Evolutionary conservation across 768 basidiomycete species (phyloP).

Genomic region (Lactarius evosmus): DNA sequence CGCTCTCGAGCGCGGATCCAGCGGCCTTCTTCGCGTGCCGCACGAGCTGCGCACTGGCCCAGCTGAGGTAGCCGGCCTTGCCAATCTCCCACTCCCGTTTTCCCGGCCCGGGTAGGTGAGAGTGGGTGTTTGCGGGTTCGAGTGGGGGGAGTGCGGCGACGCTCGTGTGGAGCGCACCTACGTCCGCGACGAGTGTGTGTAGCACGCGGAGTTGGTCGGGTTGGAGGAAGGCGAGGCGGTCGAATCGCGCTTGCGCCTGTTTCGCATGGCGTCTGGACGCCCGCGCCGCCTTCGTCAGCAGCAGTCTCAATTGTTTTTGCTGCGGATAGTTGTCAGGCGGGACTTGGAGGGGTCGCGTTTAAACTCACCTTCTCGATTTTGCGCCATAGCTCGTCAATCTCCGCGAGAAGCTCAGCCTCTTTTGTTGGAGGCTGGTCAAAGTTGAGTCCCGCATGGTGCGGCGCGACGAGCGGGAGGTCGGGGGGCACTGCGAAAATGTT

Average conservation of each 20-base stretch:
- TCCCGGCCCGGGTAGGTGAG: conserved; percentile 48
- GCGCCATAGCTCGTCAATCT: conserved; percentile 63
- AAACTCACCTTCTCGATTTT: conserved; percentile 66
- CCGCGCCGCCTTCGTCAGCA: conserved; percentile 52
- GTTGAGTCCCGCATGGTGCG: conserved; percentile 73
- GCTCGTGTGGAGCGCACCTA: conserved; percentile 45
- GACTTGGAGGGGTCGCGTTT: not conserved
- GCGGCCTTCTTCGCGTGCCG: conserved; percentile 30
- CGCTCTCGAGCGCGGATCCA: not conserved
- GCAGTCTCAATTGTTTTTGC: conserved; percentile 64
- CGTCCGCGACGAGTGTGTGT: conserved; percentile 39
- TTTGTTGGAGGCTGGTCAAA: conserved; percentile 57
- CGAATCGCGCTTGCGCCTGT: conserved; percentile 45
- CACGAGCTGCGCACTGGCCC: conserved; percentile 64
- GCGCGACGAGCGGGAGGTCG: conserved; percentile 66
- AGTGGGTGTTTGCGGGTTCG: conserved; percentile 26
- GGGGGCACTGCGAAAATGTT: conserved; percentile 81
- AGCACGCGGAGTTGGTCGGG: conserved; percentile 43
- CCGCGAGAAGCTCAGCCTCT: conserved; percentile 51
- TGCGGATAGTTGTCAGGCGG: conserved; percentile 32
- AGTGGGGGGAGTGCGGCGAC: conserved; percentile 47
- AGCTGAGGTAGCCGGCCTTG: conserved; percentile 70
- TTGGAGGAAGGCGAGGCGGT: conserved; percentile 45
- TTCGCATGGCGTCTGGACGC: conserved; percentile 45
- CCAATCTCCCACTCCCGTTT: conserved; percentile 78